Evolutionary conservation across 345 rosid species (phyloP).

Genomic region (Aegle marmelos): DNA sequence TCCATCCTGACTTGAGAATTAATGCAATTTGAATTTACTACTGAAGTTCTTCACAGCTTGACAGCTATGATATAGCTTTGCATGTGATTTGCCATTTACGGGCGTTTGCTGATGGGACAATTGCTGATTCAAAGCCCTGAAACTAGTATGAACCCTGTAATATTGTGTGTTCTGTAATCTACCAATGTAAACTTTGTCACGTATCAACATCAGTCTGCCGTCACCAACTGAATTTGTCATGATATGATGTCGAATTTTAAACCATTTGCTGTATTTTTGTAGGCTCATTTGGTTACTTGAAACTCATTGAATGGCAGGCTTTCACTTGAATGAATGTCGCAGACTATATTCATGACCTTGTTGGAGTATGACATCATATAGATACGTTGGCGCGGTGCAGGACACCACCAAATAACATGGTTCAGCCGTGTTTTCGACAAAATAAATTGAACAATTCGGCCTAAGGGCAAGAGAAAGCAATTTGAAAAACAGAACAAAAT

Average conservation of each 20-base stretch:
- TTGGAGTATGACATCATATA: neutral
- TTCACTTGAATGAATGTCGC: neutral
- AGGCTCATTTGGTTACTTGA: neutral
- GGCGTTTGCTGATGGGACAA: neutral
- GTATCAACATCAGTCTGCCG: neutral
- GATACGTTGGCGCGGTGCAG: neutral
- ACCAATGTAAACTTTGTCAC: neutral
- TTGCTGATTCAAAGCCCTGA: neutral
- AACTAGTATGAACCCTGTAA: neutral
- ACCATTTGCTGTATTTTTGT: neutral
- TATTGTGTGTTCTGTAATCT: neutral
- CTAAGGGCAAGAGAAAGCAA: neutral
- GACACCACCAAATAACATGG: too few relatives aligned
- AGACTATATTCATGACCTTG: neutral
- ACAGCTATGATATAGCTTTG: neutral
- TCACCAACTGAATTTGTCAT: neutral
- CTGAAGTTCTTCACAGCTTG: neutral
- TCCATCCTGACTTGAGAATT: neutral
- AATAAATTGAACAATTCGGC: neutral
- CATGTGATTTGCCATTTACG: neutral
- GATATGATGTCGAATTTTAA: neutral
- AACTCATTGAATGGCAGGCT: too few relatives aligned
- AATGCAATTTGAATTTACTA: neutral
- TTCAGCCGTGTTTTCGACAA: too few relatives aligned
- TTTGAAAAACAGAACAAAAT: neutral